Evolutionary conservation across 257 asterid genomes (phyloP), one percentile per base, ranked within the genome.

Genomic region (Verbena officinalis): DNA sequence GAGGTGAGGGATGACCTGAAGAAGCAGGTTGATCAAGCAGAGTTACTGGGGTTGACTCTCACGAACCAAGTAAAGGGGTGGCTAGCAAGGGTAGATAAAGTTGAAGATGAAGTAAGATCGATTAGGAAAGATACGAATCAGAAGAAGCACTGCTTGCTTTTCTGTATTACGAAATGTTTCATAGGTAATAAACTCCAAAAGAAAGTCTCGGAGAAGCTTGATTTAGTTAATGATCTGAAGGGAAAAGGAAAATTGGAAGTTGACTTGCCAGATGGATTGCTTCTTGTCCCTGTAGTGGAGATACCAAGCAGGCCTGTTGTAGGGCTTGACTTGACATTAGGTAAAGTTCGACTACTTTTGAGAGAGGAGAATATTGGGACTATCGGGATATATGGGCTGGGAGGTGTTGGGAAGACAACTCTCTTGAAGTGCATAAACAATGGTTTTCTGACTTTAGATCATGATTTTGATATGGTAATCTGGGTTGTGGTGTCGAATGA

Each of bases 1-100:
- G 81, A 75, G 46, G 64, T 67, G 46, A 75, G 80, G 58, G 81
- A 74, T 54, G 86, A 81, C 68, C 52, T 77, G 73, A 79, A 69
- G 65, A 72, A 56, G 55, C 76, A 78, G 59, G 86, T 81, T 1
- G 84, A 81, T 60, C 73, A 56, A 65, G 83, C 86, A 0, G 83
- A 62, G 71, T 9, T 65, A 1, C 36, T 68, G 65, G 83, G 86
- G 13, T 65, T 75, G 14, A 77, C 76, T 3, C 76, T 75, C 59
- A 78, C 84, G 14, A 69, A 67, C 69, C 81, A 78, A 69, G 81
- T 81, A 53, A 81, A 59, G 59, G 83, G 86, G 34, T 81, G 83
- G 83, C 74, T 81, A 19, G 65, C 53, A 30, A 72, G 86, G 73
- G 86, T 81, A 0, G 78, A 69, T 14, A 60, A 49, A 62, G 81